Evolutionary conservation across 306 rosid species (phyloP).

Genomic region (Trifolium subterraneum): DNA sequence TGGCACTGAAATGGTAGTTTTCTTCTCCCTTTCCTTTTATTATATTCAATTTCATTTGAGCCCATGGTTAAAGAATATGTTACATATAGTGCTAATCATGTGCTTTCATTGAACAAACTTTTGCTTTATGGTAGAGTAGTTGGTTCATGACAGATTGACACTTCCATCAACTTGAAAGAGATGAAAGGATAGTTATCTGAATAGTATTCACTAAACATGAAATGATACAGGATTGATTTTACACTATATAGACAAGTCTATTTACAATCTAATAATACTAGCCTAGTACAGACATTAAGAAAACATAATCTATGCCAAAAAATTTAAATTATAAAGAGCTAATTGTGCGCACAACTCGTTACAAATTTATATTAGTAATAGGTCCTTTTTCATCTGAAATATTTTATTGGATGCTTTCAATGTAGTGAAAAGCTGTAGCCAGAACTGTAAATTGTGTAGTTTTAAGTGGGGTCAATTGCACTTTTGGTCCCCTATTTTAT

Average conservation of each 20-base stretch:
- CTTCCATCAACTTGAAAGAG: constrained; percentile 21
- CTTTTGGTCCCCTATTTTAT: too few relatives aligned
- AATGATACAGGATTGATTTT: neutral
- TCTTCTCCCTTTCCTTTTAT: constrained; percentile 23
- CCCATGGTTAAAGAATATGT: neutral
- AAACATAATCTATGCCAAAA: neutral
- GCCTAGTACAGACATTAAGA: neutral
- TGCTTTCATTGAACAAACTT: neutral
- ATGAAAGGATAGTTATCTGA: constrained; percentile 1
- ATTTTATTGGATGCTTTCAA: neutral
- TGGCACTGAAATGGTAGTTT: constrained; percentile 82
- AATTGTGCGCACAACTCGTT: neutral
- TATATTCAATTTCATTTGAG: neutral
- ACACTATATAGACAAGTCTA: neutral
- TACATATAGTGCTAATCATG: neutral
- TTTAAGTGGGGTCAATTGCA: too few relatives aligned
- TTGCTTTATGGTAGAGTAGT: neutral
- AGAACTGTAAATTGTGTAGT: constrained; percentile 14
- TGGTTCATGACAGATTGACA: constrained; percentile 4
- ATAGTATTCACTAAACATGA: neutral
- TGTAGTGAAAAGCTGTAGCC: constrained; percentile 5
- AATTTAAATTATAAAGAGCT: neutral
- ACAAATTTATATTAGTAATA: neutral
- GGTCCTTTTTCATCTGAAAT: neutral
- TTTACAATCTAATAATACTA: neutral